Base-by-base conservation (phyloP, 192 early-diverging fungal genomes). In the Oehlia diaphana region DNA sequence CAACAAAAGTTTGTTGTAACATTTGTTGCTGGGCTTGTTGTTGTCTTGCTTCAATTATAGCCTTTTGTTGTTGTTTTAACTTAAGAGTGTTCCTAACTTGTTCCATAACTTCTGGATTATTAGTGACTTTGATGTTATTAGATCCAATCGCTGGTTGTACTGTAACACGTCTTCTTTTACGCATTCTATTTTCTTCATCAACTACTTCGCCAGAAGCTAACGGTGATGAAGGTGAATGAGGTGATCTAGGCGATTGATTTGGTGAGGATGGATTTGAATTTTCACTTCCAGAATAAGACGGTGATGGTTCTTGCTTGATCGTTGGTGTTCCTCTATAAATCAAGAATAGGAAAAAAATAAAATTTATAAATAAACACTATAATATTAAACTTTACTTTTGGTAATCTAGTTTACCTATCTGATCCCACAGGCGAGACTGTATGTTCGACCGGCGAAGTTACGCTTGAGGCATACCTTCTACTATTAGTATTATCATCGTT, bases 61-160 rank as follows among this genome's bases (percentile, higher is more conserved):
- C 88, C 78, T 89, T 87, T 80, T 91, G 90, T 78, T 91, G 90
- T 81, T 91, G 88, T 72, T 88, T 90, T 42, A 91, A 72, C 74
- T 84, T 86, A 19, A 89, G 72, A 3, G 84, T 85, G 8, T 85
- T 85, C 16, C 87, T 76, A 74, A 90, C 84, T 53, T 87, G 87
- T 78, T 91, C 90, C 78, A 89, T 83, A 23, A 87, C 82, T 66
- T 88, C 87, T 3, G 85, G 80, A 69, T 81, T 81, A 63, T 81
- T 81, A 58, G 76, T 67, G 2, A 63, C 58, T 23, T 77, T 81
- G 28, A 50, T 68, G 14, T 67, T 74, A 76, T 66, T 67, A 12
- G 72, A 65, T 14, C 61, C 23, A 44, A 78, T 68, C 9, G 74
- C 8, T 67, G 76, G 33, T 66, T 28, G 44, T 47, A 47, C 31